Percentiles rank a stretch among this genome's conserved stretches.
These are phyloP conservation scores for Diaporthe amygdali DNA, from an alignment of 2,329 filamentous ascomycete genomes.

Conservation along the genomic window DNA sequence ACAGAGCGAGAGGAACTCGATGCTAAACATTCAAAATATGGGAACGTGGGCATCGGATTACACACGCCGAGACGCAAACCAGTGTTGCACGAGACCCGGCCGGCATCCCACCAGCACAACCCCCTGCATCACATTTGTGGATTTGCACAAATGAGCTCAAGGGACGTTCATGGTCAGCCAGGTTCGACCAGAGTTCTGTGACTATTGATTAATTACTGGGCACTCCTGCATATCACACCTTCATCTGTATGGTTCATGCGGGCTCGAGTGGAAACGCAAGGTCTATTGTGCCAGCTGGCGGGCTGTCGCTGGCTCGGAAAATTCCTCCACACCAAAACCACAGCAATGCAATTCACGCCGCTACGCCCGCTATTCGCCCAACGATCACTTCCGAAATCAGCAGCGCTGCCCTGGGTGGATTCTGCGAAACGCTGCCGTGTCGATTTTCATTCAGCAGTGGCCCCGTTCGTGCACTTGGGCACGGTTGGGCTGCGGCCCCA, in stretches of 20 bases:
- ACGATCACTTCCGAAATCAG: constrained; percentile 23
- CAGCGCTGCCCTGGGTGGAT: neutral
- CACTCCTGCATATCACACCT: constrained; percentile 13
- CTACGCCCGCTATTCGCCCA: constrained; percentile 18
- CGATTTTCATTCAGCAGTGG: neutral
- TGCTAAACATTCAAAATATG: neutral
- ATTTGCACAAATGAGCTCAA: constrained; percentile 10
- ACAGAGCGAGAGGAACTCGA: neutral
- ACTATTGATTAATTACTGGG: constrained; percentile 12
- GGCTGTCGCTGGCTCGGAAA: constrained; percentile 43
- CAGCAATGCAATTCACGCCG: constrained; percentile 18
- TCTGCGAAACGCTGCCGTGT: neutral
- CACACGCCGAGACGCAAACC: neutral
- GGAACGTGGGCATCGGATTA: neutral
- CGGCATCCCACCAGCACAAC: constrained; percentile 20
- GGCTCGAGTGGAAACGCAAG: constrained; percentile 2
- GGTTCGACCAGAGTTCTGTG: neutral
- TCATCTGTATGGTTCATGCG: constrained; percentile 16
- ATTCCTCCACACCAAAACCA: constrained; percentile 35
- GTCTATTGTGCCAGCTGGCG: constrained; percentile 54
- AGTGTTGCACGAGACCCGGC: neutral
- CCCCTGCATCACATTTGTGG: constrained; percentile 15
- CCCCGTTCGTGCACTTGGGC: neutral
- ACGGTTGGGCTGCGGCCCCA: constrained; percentile 16
- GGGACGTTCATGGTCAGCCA: neutral